Evolutionary conservation across 306 rosid species (phyloP).

Genomic region (Cicer pinnatifidum): DNA sequence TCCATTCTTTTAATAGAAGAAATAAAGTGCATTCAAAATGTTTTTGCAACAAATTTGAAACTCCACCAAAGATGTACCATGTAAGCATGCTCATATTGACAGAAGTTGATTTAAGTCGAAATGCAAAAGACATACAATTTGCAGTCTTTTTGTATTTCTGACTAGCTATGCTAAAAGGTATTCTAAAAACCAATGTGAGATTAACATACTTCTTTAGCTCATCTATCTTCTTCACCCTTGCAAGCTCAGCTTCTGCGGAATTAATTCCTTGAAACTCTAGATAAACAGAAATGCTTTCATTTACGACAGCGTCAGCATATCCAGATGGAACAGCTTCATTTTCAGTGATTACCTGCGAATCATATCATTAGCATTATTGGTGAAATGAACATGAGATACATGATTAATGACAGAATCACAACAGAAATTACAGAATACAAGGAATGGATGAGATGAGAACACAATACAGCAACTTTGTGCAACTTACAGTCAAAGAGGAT

Average conservation of each 20-base stretch:
- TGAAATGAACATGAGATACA: neutral
- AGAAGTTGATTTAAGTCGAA: neutral
- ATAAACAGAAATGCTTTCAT: conserved; percentile 57
- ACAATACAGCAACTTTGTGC: conserved; percentile 19
- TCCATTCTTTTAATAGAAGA: neutral
- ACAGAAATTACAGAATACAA: neutral
- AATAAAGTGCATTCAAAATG: neutral
- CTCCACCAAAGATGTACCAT: neutral
- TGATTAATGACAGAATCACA: neutral
- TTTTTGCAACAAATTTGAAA: conserved; percentile 16
- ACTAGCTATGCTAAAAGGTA: conserved; percentile 26
- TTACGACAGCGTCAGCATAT: conserved; percentile 48
- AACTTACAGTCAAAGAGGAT: conserved; percentile 69
- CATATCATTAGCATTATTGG: conserved; percentile 32
- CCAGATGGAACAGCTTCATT: conserved; percentile 49
- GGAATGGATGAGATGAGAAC: conserved; percentile 26
- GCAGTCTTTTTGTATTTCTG: neutral
- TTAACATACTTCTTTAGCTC: conserved; percentile 52
- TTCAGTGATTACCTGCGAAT: conserved; percentile 50
- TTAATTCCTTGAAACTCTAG: conserved; percentile 50
- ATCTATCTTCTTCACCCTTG: conserved; percentile 55
- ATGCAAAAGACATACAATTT: conserved; percentile 17
- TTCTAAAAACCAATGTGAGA: conserved; percentile 15
- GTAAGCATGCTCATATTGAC: neutral
- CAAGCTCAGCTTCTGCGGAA: conserved; percentile 51